Evolutionary conservation across 2,329 filamentous ascomycete genomes (phyloP), one percentile per base, ranked within the genome.

Genomic region (Aspergillus tubingensis): DNA sequence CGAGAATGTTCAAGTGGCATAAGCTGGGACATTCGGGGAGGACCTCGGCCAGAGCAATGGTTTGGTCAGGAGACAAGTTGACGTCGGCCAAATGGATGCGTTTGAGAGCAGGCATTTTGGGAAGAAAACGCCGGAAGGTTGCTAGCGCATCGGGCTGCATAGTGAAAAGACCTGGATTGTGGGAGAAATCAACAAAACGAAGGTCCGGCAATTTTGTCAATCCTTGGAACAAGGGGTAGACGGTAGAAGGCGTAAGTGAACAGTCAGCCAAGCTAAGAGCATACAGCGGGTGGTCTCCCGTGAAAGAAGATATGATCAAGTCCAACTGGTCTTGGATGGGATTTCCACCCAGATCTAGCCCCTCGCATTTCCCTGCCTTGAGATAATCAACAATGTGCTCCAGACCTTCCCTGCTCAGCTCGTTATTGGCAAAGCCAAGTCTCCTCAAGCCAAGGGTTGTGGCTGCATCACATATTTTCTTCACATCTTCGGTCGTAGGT

Each of bases 171-270:
- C 86, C 87, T 32, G 84, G 90, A 68, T 98, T 98, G 70, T 96
- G 92, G 5, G 92, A 96, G 38, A 99, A 81, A 73, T 98, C 95
- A 61, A 99, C 86, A 72, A 97, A 97, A 19, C 91, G 88, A 72
- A 97, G 89, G 64, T 89, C 86, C 2, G 83, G 82, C 58, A 97
- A 80, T 65, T 83, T 86, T 25, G 85, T 82, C 57, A 98, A 78
- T 6, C 86, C 86, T 4, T 92, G 91, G 54, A 98, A 83, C 11
- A 98, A 81, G 57, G 86, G 85, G 74, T 86, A 89, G 21, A 98
- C 80, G 10, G 89, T 88, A 0, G 86, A 82, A 0, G 92, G 88
- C 4, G 85, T 86, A 57, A 99, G 80, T 59, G 91, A 91, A 77
- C 93, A 97, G 68, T 92, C 89, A 1, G 92, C 91, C 63, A 99